These are phyloP conservation scores for Colletotrichum tabaci DNA, from an alignment of 2,329 filamentous ascomycete genomes.

Conservation along the genomic window DNA sequence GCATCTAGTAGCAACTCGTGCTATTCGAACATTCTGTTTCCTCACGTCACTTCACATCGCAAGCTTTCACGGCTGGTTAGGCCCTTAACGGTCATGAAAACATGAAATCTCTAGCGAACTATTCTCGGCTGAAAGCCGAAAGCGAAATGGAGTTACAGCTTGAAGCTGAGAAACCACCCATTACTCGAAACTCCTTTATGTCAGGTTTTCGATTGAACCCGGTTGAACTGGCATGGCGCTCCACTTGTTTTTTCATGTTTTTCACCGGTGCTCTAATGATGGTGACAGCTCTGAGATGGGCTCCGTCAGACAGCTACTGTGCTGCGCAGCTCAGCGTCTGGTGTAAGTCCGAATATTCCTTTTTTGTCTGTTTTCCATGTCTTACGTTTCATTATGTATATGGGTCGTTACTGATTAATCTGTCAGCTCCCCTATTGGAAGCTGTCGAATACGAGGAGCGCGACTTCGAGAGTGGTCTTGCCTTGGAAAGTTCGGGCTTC, in stretches of 20 bases:
- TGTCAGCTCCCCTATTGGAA: conserved; percentile 12
- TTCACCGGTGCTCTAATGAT: conserved; percentile 12
- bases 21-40: too few relatives aligned
- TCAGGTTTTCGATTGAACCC: too few relatives aligned
- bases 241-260: conserved; percentile 4
- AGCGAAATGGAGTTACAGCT: too few relatives aligned
- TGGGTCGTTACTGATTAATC: not conserved
- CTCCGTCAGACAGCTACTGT: conserved; percentile 17
- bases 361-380: too few relatives aligned
- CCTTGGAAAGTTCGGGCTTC: not conserved
- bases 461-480: conserved; percentile 3
- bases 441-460: conserved; percentile 25
- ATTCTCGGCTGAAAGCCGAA: too few relatives aligned
- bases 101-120: too few relatives aligned
- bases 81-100: too few relatives aligned
- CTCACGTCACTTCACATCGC: too few relatives aligned
- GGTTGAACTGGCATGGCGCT: not conserved
- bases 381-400: not conserved
- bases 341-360: not conserved
- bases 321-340: conserved; percentile 19
- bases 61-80: too few relatives aligned
- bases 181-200: too few relatives aligned
- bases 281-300: conserved; percentile 6
- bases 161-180: too few relatives aligned
- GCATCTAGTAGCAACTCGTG: too few relatives aligned